These are phyloP conservation scores for Cryphonectria nitschkei DNA, from an alignment of 2,329 filamentous ascomycete genomes.

Conservation along the genomic window DNA sequence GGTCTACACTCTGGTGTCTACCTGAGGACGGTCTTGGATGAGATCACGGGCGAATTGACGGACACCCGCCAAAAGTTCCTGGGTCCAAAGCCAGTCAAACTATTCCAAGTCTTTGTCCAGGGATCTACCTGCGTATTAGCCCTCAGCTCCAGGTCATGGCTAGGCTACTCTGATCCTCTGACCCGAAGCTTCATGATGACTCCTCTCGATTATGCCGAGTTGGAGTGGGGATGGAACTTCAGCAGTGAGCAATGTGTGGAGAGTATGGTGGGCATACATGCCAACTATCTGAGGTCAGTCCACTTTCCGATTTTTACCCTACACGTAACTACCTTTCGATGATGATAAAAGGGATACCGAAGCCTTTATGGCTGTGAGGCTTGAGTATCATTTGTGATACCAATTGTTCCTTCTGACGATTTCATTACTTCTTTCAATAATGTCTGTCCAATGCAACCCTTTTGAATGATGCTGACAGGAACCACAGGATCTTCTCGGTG, in stretches of 20 bases:
- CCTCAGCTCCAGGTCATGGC: conserved; percentile 91
- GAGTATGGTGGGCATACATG: conserved; percentile 92
- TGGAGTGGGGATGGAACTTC: conserved; percentile 97
- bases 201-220: conserved; percentile 81
- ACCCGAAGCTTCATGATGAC: conserved; percentile 90
- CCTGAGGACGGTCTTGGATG: conserved; percentile 90
- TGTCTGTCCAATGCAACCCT: background rate
- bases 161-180: conserved; percentile 88
- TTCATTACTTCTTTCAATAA: background rate
- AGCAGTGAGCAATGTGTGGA: conserved; percentile 92
- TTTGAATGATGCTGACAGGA: conserved; percentile 37
- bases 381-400: conserved; percentile 58
- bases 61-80: conserved; percentile 95
- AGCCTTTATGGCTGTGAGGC: conserved; percentile 61
- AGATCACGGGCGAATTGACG: conserved; percentile 91
- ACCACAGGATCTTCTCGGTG: conserved; percentile 79
- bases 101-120: conserved; percentile 90
- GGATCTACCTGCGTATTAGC: conserved; percentile 84
- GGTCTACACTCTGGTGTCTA: conserved; percentile 96
- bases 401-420: conserved; percentile 97
- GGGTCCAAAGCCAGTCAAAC: conserved; percentile 84
- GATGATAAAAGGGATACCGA: conserved; percentile 19
- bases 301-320: conserved; percentile 35
- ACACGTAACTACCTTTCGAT: conserved; percentile 14
- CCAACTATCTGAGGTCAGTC: conserved; percentile 79